These are phyloP conservation scores for Backusella macrospora DNA, from an alignment of 192 early-diverging fungal genomes.

Conservation along the genomic window DNA sequence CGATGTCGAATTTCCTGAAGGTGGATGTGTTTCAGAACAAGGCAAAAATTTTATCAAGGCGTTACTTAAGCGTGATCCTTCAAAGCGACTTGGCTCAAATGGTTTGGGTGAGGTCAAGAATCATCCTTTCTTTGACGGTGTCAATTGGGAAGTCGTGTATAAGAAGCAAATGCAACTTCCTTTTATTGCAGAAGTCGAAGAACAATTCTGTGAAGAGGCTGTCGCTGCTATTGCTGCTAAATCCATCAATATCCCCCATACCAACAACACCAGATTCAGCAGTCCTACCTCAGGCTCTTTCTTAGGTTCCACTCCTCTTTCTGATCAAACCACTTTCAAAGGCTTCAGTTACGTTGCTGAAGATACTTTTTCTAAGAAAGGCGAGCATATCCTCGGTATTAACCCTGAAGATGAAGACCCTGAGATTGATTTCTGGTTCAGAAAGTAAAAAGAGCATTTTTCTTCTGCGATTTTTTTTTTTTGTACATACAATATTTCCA, in stretches of 20 bases:
- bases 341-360: neutral
- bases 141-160: conserved; percentile 66
- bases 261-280: neutral
- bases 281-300: neutral
- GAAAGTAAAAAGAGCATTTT: neutral
- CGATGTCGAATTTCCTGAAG: conserved; percentile 56
- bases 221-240: neutral
- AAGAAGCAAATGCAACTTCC: conserved; percentile 63
- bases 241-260: neutral
- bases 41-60: conserved; percentile 71
- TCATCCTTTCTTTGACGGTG: conserved; percentile 70
- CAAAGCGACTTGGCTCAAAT: conserved; percentile 59
- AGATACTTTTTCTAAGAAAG: neutral
- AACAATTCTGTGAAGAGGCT: conserved; percentile 1
- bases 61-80: conserved; percentile 58
- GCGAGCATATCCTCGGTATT: neutral
- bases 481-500: neutral
- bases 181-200: neutral
- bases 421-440: conserved; percentile 4
- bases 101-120: conserved; percentile 72
- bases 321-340: neutral
- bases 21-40: conserved; percentile 56
- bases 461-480: neutral
- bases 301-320: neutral
- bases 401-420: conserved; percentile 8